phyloP scores from a whole-genome alignment of 106 monocot species.

The Phalaenopsis aphrodite region DNA sequence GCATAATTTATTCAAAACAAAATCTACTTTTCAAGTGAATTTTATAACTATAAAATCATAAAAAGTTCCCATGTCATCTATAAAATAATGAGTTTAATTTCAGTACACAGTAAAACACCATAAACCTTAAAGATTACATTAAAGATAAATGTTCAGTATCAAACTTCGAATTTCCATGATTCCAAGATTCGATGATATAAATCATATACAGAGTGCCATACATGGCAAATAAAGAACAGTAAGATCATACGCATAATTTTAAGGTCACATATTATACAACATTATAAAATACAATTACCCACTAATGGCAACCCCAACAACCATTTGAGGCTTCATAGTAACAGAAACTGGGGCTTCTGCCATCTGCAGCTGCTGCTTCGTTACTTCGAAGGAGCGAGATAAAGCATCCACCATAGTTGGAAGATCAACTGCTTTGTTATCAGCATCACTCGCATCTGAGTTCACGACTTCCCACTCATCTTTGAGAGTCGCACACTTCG shows the following conservation, averaged over 20 bases:
- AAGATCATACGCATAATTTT: background rate
- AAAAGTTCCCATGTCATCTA: no score
- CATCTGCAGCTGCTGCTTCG: slow-evolving; percentile 8
- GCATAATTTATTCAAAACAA: no score
- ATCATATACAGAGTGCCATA: background rate
- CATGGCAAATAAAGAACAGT: background rate
- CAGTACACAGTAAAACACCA: no score
- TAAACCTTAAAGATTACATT: background rate
- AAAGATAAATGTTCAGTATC: background rate
- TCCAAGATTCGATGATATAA: background rate
- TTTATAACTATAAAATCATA: no score
- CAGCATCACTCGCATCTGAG: background rate
- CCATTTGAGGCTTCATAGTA: background rate
- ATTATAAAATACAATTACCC: slow-evolving; percentile 1
- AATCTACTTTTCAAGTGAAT: no score
- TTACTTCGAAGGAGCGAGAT: slow-evolving; percentile 1
- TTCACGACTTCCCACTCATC: slow-evolving; percentile 6
- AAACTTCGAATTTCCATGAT: background rate
- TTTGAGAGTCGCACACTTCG: slow-evolving; percentile 10
- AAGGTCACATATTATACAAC: background rate
- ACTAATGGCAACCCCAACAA: background rate
- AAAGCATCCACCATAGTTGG: slow-evolving; percentile 3
- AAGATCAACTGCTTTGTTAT: no score
- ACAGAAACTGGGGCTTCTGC: slow-evolving; percentile 4
- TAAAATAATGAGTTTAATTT: no score